Evolutionary conservation across 176 grass and related monocot genomes (phyloP).

Genomic region (Alloteropsis semialata): DNA sequence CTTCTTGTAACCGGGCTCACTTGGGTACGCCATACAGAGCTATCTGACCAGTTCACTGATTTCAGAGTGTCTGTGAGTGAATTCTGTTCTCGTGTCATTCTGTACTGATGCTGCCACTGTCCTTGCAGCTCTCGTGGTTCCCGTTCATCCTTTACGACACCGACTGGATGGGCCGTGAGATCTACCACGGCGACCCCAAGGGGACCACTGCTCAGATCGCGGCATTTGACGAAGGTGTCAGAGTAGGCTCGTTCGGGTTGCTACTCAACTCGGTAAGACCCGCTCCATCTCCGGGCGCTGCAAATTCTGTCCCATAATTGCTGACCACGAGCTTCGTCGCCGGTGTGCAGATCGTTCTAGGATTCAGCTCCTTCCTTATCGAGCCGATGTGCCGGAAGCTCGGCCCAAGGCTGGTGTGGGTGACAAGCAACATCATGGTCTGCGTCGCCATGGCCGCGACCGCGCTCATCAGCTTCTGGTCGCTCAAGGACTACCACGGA

Average conservation of each 20-base stretch:
- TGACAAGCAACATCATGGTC: conserved; percentile 63
- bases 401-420: conserved; percentile 59
- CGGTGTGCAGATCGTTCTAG: conserved; percentile 56
- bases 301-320: not conserved
- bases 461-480: conserved; percentile 74
- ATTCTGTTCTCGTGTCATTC: not conserved
- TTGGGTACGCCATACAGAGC: conserved; percentile 52
- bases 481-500: conserved; percentile 47
- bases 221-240: conserved; percentile 70
- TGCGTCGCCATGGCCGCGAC: conserved; percentile 62
- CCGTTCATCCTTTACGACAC: conserved; percentile 97
- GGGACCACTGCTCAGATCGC: conserved; percentile 33
- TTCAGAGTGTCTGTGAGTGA: not conserved
- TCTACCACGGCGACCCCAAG: conserved; percentile 85
- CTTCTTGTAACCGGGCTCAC: conserved; percentile 81
- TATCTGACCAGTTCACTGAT: not conserved
- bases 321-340: not conserved
- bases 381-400: conserved; percentile 75
- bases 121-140: conserved; percentile 79
- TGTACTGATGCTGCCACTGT: not conserved
- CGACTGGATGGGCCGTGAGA: conserved; percentile 98
- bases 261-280: conserved; percentile 79
- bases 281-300: not conserved
- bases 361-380: conserved; percentile 67
- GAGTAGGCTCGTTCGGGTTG: conserved; percentile 73